These are phyloP conservation scores for Cercophora sp. DNA, from an alignment of 495 filamentous ascomycete genomes.

Conservation along the genomic window DNA sequence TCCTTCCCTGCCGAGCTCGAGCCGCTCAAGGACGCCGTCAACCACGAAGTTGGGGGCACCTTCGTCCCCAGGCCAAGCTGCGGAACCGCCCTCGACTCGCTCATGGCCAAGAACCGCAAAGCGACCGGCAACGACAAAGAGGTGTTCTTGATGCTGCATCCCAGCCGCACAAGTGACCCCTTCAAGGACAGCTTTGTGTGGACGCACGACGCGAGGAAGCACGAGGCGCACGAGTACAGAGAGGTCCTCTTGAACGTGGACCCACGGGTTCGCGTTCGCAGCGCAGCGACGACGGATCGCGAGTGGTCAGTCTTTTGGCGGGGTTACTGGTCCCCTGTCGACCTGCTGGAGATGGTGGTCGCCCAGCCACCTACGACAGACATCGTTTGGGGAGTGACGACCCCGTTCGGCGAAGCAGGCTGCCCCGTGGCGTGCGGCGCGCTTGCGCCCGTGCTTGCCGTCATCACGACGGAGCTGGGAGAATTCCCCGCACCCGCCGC, in stretches of 20 bases:
- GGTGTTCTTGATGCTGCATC: conserved; percentile 34
- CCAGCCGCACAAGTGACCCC: conserved; percentile 36
- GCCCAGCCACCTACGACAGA: too few species aligned
- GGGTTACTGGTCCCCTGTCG: neutral
- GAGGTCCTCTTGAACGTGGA: conserved; percentile 40
- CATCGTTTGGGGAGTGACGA: neutral
- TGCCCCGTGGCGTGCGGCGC: too few species aligned
- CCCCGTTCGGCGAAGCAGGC: too few species aligned
- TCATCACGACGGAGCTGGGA: neutral
- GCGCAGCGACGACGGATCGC: too few species aligned
- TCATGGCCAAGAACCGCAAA: conserved; percentile 46
- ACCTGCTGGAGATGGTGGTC: neutral
- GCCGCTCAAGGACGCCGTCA: neutral
- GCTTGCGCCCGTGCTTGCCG: neutral
- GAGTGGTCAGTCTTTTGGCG: neutral
- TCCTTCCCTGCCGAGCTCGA: neutral
- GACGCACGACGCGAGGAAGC: conserved; percentile 46
- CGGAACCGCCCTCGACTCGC: conserved; percentile 58
- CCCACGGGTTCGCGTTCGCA: neutral
- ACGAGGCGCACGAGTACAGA: conserved; percentile 53
- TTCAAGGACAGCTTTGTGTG: conserved; percentile 63
- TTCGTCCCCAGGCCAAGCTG: conserved; percentile 60
- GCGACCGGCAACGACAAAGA: conserved; percentile 8
- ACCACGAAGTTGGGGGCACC: conserved; percentile 47
- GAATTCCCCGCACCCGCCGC: neutral